Conservation (phyloP, 768 basidiomycete species). For the Podaxis carcinomalis region DNA sequence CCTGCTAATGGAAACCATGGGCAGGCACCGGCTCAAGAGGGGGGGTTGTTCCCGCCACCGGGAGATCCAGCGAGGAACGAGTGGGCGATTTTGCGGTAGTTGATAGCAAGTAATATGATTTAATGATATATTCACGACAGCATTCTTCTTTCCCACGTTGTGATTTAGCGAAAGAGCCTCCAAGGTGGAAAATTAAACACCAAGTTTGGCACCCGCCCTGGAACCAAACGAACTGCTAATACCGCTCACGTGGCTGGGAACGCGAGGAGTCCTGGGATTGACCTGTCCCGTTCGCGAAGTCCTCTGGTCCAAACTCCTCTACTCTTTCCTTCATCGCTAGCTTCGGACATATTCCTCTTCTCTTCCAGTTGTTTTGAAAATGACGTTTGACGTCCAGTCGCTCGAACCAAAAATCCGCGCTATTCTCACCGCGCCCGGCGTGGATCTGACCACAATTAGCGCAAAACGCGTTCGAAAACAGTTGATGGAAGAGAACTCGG, state of each 20-base stretch:
- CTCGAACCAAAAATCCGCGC: conserved; percentile 60
- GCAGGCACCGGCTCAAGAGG: conserved; percentile 12
- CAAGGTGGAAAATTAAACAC: neutral
- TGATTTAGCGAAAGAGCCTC: neutral
- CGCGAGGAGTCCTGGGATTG: neutral
- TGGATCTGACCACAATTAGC: conserved; percentile 74
- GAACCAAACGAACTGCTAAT: neutral
- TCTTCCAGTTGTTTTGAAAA: conserved; percentile 17
- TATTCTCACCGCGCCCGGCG: conserved; percentile 74
- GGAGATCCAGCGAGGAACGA: conserved; percentile 63
- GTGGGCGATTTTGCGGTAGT: conserved; percentile 58
- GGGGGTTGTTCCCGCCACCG: conserved; percentile 56
- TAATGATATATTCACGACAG: neutral
- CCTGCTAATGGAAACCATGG: conserved; percentile 27
- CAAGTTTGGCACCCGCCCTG: neutral
- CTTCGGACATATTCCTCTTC: neutral
- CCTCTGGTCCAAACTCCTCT: conserved; percentile 2
- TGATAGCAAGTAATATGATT: conserved; percentile 16
- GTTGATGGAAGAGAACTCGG: conserved; percentile 48
- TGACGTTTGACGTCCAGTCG: conserved; percentile 49
- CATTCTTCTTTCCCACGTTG: neutral
- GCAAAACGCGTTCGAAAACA: conserved; percentile 87
- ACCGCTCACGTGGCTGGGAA: conserved; percentile 15
- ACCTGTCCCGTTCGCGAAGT: neutral
- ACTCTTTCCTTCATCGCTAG: neutral